phyloP scores from a whole-genome alignment of 2,329 filamentous ascomycete genomes.

The Raffaelea albimanens region DNA sequence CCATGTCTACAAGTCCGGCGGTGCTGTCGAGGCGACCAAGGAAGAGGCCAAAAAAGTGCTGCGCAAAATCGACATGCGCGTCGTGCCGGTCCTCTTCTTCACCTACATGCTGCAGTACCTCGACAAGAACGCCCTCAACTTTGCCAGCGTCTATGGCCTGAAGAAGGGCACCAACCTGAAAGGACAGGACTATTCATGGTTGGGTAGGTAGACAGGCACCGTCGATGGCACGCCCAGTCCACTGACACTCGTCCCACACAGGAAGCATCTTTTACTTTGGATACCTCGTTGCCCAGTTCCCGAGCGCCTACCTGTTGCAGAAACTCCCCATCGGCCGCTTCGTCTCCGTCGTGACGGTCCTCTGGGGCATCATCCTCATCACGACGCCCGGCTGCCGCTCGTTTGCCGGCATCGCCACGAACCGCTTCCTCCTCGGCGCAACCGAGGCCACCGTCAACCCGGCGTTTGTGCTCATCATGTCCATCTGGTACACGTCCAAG shows the following conservation, averaged over 20 bases:
- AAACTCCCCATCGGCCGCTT: conserved; percentile 39
- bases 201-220: conserved; percentile 11
- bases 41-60: conserved; percentile 28
- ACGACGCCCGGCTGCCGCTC: conserved; percentile 9
- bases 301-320: conserved; percentile 36
- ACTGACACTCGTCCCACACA: not conserved
- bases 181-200: conserved; percentile 25
- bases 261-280: conserved; percentile 24
- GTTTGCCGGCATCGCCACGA: conserved; percentile 33
- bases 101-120: conserved; percentile 54
- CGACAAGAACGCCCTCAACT: conserved; percentile 33
- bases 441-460: conserved; percentile 47
- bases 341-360: conserved; percentile 32
- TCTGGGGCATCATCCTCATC: conserved; percentile 9
- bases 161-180: conserved; percentile 13
- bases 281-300: conserved; percentile 34
- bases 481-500: conserved; percentile 46
- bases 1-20: no score
- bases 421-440: conserved; percentile 44
- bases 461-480: conserved; percentile 45
- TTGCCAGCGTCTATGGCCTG: conserved; percentile 11
- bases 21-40: conserved; percentile 8
- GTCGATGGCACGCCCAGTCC: not conserved
- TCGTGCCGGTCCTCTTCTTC: conserved; percentile 47
- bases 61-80: conserved; percentile 44